Percentiles rank a stretch among this genome's conserved stretches.
Conservation (phyloP, 257 asterid species). For the Gynochthodes officinalis region DNA sequence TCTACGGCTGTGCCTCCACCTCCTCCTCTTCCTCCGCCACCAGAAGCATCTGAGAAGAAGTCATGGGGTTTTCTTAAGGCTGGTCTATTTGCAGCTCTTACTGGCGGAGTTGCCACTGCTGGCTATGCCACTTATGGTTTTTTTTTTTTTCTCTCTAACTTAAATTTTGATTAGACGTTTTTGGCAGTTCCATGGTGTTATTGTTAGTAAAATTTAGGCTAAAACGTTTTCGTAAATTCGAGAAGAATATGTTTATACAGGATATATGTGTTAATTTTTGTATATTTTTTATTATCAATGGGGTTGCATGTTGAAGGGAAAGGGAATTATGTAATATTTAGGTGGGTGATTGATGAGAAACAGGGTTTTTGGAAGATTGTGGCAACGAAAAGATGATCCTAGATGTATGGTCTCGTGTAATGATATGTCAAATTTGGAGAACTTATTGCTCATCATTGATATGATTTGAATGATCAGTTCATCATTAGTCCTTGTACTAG, state of each 20-base stretch:
- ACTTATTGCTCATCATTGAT: background rate
- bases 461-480: background rate
- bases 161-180: background rate
- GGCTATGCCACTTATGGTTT: conserved; percentile 74
- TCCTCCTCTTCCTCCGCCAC: conserved; percentile 34
- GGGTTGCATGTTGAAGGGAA: too few species aligned
- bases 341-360: background rate
- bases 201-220: background rate
- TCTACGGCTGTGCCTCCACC: conserved; percentile 38
- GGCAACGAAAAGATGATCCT: background rate
- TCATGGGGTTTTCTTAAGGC: conserved; percentile 59
- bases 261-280: too few species aligned
- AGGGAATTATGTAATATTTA: background rate
- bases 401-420: background rate
- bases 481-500: background rate
- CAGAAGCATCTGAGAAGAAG: conserved; percentile 38
- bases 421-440: background rate
- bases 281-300: too few species aligned
- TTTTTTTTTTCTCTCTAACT: conserved; percentile 11
- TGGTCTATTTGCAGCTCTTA: conserved; percentile 44
- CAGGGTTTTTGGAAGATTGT: background rate
- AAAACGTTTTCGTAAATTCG: background rate
- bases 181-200: background rate
- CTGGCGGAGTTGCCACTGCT: conserved; percentile 62
- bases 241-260: too few species aligned